Evolutionary conservation across 495 filamentous ascomycete species (phyloP).

Genomic region (Margaritispora aquatica): DNA sequence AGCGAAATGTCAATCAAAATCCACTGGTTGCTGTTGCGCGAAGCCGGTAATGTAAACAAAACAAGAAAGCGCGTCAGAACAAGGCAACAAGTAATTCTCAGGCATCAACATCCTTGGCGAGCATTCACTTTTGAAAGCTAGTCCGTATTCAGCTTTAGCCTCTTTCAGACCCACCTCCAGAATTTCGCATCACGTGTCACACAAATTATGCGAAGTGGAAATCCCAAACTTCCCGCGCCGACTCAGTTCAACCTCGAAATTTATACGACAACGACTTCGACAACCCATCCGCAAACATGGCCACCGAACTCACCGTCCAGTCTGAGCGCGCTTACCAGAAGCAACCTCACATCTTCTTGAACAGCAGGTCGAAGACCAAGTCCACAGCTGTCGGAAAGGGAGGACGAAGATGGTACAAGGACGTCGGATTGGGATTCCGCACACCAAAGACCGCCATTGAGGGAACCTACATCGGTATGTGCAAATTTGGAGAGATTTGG

Average conservation of each 20-base stretch:
- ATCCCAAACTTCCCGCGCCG: background rate
- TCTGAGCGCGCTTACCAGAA: conserved; percentile 98
- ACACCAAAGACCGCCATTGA: conserved; percentile 97
- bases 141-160: background rate
- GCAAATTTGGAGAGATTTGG: conserved; percentile 5
- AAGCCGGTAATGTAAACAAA: conserved; percentile 17
- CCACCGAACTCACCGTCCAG: conserved; percentile 96
- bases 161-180: background rate
- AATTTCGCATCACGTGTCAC: conserved; percentile 3
- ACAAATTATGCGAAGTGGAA: conserved; percentile 10
- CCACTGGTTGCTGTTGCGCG: conserved; percentile 2
- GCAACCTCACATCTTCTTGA: conserved; percentile 99
- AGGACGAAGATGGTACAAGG: conserved; percentile 98
- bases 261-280: conserved; percentile 23
- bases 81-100: background rate
- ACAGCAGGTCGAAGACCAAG: conserved; percentile 82
- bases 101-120: no score
- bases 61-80: conserved; percentile 7
- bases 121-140: no score
- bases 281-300: conserved; percentile 69
- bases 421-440: conserved; percentile 96
- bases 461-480: conserved; percentile 97
- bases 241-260: conserved; percentile 1
- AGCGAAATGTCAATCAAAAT: no score
- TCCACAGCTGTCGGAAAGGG: conserved; percentile 75